Evolutionary conservation across 345 rosid genomes (phyloP), one percentile per base, ranked within the genome.

Genomic region (Gossypium bickii): DNA sequence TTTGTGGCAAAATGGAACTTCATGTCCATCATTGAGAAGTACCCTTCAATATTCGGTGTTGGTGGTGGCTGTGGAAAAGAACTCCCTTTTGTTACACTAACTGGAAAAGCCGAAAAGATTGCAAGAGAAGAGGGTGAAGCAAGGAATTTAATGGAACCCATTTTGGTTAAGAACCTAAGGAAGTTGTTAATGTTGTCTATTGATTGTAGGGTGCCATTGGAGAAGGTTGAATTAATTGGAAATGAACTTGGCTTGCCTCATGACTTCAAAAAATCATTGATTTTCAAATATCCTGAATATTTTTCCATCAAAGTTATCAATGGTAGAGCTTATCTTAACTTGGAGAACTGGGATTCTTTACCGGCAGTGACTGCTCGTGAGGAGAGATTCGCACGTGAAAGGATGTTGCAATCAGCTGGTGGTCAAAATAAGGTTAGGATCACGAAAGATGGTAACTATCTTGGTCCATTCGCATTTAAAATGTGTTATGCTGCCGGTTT

Each of bases 331-430:
- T 81, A 78, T 85, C 90, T 95, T 77, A 67, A 71, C 66, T 80
- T 91, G 84, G 96, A 95, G 82, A 88, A 87, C 62, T 95, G 99
- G 98, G 98, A 91, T 80, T 90, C 99, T 66, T 86, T 93, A 12
- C 70, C 90, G 58, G 90, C 92, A 17, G 78, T 90, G 24, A 87
- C 96, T 48, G 88, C 88, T 13, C 84, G 96, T 1, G 96, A 95
- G 78, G 87, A 86, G 57, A 83, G 82, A 47, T 74, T 90, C 60
- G 80, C 81, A 1, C 66, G 58, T 34, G 85, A 80, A 84, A 89
- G 89, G 79, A 68, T 85, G 66, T 63, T 78, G 8, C 66, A 76
- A 49, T 47, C 69, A 12, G 58, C 53, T 70, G 82, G 77, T 9
- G 53, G 77, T n/a, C 77, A 24, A 69, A 83, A 81, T 83, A 89